These are phyloP conservation scores for Ustilaginoidea virens DNA, from an alignment of 2,329 filamentous ascomycete species.

Conservation along the genomic window DNA sequence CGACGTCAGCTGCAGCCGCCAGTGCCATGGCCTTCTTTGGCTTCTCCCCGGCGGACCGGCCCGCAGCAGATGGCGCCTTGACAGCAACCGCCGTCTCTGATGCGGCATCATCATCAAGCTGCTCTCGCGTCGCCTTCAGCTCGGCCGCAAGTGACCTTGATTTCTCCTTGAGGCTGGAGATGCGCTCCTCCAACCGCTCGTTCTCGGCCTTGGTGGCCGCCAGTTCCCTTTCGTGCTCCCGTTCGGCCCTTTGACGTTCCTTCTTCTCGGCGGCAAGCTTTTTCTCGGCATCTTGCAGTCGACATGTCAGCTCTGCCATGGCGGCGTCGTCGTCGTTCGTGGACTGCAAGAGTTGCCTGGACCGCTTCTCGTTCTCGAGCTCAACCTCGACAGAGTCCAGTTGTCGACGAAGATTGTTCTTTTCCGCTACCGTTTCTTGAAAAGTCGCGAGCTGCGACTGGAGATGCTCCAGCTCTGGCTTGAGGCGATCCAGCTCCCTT, in stretches of 20 bases:
- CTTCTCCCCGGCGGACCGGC: slow-evolving; percentile 7
- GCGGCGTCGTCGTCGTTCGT: slow-evolving; percentile 23
- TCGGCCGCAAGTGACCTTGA: slow-evolving; percentile 55
- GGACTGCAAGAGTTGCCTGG: slow-evolving; percentile 15
- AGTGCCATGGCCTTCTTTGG: slow-evolving; percentile 9
- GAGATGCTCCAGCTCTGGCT: slow-evolving; percentile 41
- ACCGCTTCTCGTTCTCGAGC: slow-evolving; percentile 57
- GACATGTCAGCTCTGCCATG: slow-evolving; percentile 23
- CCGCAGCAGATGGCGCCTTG: slow-evolving; percentile 3
- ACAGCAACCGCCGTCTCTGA: slow-evolving; percentile 1
- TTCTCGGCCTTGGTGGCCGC: slow-evolving; percentile 47
- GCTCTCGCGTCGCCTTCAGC: slow-evolving; percentile 43
- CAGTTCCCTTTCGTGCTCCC: slow-evolving; percentile 35
- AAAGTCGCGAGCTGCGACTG: slow-evolving; percentile 40
- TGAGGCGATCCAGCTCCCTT: slow-evolving; percentile 35
- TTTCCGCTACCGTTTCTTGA: slow-evolving; percentile 59
- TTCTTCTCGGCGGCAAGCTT: slow-evolving; percentile 24
- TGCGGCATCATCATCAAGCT: slow-evolving; percentile 23
- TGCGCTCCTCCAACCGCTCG: slow-evolving; percentile 51
- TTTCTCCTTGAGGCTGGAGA: slow-evolving; percentile 55
- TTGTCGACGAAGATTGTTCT: slow-evolving; percentile 64
- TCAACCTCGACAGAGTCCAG: slow-evolving; percentile 64
- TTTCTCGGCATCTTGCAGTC: slow-evolving; percentile 20
- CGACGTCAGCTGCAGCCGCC: slow-evolving; percentile 18
- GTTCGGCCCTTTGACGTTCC: slow-evolving; percentile 29